Evolutionary conservation across 2,329 filamentous ascomycete genomes (phyloP), one percentile per base, ranked within the genome.

Genomic region (Aspergillus persii): DNA sequence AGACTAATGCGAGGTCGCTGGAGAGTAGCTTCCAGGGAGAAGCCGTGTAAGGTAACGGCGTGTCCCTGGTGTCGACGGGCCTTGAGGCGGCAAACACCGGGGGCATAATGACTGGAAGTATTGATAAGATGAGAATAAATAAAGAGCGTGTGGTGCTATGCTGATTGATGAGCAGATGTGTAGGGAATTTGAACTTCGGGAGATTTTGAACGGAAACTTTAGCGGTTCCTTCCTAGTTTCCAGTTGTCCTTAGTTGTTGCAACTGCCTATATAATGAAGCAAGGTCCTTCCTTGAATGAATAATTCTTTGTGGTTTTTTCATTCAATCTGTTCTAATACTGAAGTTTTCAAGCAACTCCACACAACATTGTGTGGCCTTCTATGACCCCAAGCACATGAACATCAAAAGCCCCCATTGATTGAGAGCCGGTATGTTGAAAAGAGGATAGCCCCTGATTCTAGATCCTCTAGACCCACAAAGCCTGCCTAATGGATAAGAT

Each of bases 11-110:
- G 48, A 80, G 65, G 61, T 81, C 79, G 33, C 71, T 66, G 61
- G 68, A 66, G 3, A 81, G 66, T 12, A 81, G 70, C 23, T 59
- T 58, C 51, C 74, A 61, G 3, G 79, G 79, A 4, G 74, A 74
- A 12, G 70, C 70, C n/a, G 74, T 76, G 56, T 76, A 76, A 7
- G 73, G 71, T 39, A 76, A 58, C 4, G 74, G 72, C 27, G 60
- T 61, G 23, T 61, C 58, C 54, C 62, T 61, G 3, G 36, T 41
- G 36, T 41, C 12, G 15, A n/a, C 15, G 7, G 36, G 36, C 15
- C 12, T 41, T 15, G 36, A 41, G 15, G 36, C 12, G 7, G 4
- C 5, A n/a, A 41, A 41, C 12, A 41, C 15, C 4, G 11, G 12
- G 12, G 15, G 12, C 36, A 41, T 31, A 31, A 8, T 41, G 36